phyloP scores from a whole-genome alignment of 176 grass and related monocot species.

The Triticum urartu region DNA sequence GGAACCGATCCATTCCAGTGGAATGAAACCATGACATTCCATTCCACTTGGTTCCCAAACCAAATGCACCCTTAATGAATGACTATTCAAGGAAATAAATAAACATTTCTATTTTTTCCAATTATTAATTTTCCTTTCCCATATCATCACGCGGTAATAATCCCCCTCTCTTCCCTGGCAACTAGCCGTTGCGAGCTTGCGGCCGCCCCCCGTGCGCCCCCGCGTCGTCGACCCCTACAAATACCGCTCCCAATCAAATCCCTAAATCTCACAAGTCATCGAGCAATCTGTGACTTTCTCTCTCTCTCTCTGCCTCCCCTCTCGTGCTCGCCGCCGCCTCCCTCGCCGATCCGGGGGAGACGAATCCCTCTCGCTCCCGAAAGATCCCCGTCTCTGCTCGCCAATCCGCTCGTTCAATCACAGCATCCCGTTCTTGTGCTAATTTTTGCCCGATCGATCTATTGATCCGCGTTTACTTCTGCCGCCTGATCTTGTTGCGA shows the following conservation, averaged over 20 bases:
- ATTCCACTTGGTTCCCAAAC: no score
- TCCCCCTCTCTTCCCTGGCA: not conserved
- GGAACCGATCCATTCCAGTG: no score
- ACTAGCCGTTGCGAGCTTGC: constrained; percentile 35
- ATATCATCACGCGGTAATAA: no score
- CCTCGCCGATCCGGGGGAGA: constrained; percentile 23
- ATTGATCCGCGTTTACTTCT: not conserved
- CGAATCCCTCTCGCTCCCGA: not conserved
- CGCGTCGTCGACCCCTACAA: not conserved
- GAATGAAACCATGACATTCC: no score
- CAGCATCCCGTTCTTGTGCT: not conserved
- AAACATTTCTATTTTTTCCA: no score
- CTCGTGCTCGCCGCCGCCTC: not conserved
- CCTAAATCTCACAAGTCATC: constrained; percentile 25
- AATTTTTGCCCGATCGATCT: not conserved
- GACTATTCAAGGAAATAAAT: no score
- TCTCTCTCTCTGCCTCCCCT: not conserved
- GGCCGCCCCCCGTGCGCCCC: not conserved
- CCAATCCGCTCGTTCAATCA: not conserved
- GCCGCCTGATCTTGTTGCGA: not conserved
- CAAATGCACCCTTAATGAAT: no score
- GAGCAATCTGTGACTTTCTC: not conserved
- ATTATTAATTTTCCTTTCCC: no score
- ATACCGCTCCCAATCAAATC: not conserved
- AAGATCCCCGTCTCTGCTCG: not conserved